Conservation (phyloP, 345 rosid species). For the Brassica rapa region DNA sequence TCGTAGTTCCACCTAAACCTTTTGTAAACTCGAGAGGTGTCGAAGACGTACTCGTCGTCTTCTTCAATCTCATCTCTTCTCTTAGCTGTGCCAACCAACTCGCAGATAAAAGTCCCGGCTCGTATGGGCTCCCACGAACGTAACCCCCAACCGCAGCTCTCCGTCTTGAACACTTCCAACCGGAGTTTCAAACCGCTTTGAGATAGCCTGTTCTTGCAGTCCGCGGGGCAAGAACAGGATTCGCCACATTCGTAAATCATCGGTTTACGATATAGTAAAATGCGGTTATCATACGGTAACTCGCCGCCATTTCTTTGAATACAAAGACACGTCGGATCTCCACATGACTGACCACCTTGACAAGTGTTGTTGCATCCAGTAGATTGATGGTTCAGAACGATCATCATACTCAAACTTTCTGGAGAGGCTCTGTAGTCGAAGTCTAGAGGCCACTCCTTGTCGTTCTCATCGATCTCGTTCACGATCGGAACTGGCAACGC, state of each 20-base stretch:
- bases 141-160: conserved; percentile 49
- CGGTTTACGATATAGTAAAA: conserved; percentile 33
- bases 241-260: conserved; percentile 49
- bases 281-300: conserved; percentile 25
- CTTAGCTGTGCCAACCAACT: conserved; percentile 42
- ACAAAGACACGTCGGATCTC: conserved; percentile 41
- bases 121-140: conserved; percentile 49
- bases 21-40: conserved; percentile 43
- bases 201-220: conserved; percentile 43
- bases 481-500: conserved; percentile 54
- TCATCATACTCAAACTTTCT: background rate
- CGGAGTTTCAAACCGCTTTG: conserved; percentile 45
- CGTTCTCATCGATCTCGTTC: conserved; percentile 61
- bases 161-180: conserved; percentile 51
- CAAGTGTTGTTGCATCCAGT: background rate
- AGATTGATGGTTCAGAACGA: background rate
- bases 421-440: conserved; percentile 43
- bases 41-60: conserved; percentile 51
- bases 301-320: conserved; percentile 37
- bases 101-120: conserved; percentile 49
- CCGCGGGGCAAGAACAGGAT: conserved; percentile 39
- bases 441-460: conserved; percentile 54
- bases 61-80: conserved; percentile 17
- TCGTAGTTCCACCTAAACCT: conserved; percentile 22
- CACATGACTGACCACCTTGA: background rate